Evolutionary conservation across 164 flowering plant genomes (phyloP), one percentile per base, ranked within the genome.

Genomic region (Houttuynia cordata): DNA sequence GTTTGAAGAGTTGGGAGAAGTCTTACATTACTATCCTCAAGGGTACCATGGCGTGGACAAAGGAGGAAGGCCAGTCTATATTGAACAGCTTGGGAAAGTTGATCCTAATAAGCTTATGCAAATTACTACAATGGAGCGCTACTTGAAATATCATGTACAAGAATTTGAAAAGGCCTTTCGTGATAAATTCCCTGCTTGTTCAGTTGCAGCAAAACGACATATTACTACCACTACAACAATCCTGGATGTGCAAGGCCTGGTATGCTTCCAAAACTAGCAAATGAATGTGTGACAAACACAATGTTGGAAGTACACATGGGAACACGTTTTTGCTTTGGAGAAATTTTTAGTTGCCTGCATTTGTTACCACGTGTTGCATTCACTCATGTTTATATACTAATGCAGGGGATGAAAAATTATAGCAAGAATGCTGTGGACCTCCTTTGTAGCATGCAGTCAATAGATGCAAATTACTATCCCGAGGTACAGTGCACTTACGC

Each of bases 41-140:
- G 98, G 98, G 24, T 90, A 87, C 73, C 98, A 93, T 78, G 98
- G 98, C 57, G 90, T 90, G 72, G 98, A 93, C 66, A 87, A 77
- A 72, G 97, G 88, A 64, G 97, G 98, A 23, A 80, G 98, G 62
- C 97, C 98, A 9, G 79, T 93, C 59, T 93, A 93, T 71, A 90
- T 93, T 62, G 98, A 93, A 78, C 82, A 87, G 74, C 90, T 93
- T 61, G 98, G 98, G 39, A 83, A 84, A 74, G 96, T 91, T 58
- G 87, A 93, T 69, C 94, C 98, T n/a, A 81, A 79, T 60, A 87
- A 62, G 73, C 85, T 93, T 10, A 77, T 83, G 84, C 80, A 74
- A 51, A 80, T 90, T 57, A 93, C 97, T 24, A 78, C 90, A 20
- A 66, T 86, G 22, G 97, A 88, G 18, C 86, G 91, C 57, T 90